phyloP scores from a whole-genome alignment of 208 protist genomes.

The Leishmania arabica region DNA sequence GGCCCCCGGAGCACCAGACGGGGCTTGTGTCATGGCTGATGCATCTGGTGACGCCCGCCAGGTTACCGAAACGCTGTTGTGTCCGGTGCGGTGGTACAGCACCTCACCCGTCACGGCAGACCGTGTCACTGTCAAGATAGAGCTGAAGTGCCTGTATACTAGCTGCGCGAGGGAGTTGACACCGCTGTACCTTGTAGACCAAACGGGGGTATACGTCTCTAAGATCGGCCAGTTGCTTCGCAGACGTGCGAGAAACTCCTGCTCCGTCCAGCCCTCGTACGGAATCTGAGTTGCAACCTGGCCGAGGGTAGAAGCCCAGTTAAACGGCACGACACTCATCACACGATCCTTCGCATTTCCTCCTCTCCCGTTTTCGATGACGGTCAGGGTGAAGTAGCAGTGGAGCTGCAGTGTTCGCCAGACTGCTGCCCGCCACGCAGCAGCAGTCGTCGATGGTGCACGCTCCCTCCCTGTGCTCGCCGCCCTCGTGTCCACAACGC shows the following conservation, averaged over 20 bases:
- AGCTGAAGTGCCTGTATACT: constrained; percentile 41
- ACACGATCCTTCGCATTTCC: background rate
- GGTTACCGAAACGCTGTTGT: constrained; percentile 35
- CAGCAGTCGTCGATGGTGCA: background rate
- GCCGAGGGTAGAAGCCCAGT: constrained; percentile 51
- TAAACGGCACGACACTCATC: constrained; percentile 31
- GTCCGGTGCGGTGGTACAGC: constrained; percentile 36
- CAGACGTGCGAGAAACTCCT: constrained; percentile 36
- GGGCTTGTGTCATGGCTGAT: background rate
- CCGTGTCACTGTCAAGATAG: constrained; percentile 50
- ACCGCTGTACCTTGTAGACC: constrained; percentile 10
- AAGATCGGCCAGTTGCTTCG: constrained; percentile 23
- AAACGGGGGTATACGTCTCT: constrained; percentile 5
- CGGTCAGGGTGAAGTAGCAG: constrained; percentile 17
- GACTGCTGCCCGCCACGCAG: constrained; percentile 6
- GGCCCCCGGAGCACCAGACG: background rate
- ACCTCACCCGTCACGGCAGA: constrained; percentile 54
- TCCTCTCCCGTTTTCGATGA: background rate
- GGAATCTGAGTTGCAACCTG: constrained; percentile 44
- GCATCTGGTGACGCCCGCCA: constrained; percentile 1
- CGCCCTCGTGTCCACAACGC: constrained; percentile 5
- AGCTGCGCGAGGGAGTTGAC: constrained; percentile 37
- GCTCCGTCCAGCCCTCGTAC: constrained; percentile 67
- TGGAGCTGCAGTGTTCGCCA: constrained; percentile 19
- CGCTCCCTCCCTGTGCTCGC: background rate